Evolutionary conservation across 2,329 filamentous ascomycete species (phyloP), one percentile per base, ranked within the genome.

Genomic region (Colletotrichum liaoningense): DNA sequence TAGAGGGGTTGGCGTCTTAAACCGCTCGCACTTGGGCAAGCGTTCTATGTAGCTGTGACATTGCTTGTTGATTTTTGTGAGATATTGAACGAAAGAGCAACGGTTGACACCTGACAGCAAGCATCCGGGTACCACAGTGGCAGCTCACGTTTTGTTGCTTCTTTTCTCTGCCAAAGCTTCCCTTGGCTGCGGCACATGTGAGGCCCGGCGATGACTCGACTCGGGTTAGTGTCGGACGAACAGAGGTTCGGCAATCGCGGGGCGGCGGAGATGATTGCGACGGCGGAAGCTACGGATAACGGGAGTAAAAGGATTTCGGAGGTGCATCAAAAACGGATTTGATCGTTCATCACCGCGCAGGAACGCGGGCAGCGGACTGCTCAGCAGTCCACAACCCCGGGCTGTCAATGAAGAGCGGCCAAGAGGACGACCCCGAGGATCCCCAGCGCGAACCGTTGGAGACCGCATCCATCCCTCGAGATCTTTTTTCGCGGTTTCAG

Each of bases 401-500:
- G 4, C 16, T 19, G 14, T 55, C 35, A 26, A 35, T 24, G 52
- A 30, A 33, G 33, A 24, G 64, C 54, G 58, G 64, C 58, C 38
- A 58, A 68, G 38, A 58, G 54, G 19, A 16, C 42, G 42, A 22
- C 30, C 58, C 70, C 66, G 70, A 65, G 42, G 28, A 73, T 49
- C 63, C n/a, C 57, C 42, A 69, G 60, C 60, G 46, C 55, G 49
- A 73, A 65, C 56, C 49, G 28, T 56, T 64, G 66, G 59, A 64
- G 59, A 35, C 59, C 59, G 55, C 35, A 35, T 9, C 26, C 35
- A 49, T 14, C 30, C 24, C 6, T 63, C 46, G 24, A 46, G 33
- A 28, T 52, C 28, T 57, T 63, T 54, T 42, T 35, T 42, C 38
- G 38, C 59, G 70, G 66, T 69, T 69, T 72, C 70, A 69, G 67